Conservation (phyloP, 2,329 filamentous ascomycete species). For the Exophiala spinifera region DNA sequence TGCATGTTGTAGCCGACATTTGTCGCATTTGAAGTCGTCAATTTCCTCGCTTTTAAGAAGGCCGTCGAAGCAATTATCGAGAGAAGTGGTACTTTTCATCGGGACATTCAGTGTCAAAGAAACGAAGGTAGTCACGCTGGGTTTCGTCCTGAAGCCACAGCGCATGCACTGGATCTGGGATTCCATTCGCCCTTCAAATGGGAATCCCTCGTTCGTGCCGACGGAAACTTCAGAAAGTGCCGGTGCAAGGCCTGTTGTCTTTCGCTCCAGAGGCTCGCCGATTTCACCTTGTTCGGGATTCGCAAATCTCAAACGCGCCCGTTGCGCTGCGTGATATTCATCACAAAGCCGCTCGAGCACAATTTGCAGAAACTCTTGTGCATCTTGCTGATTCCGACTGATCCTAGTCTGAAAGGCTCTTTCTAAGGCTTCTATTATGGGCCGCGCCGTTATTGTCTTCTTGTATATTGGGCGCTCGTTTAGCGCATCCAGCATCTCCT, state of each 20-base stretch:
- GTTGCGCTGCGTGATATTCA: constrained; percentile 82
- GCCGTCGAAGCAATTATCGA: constrained; percentile 87
- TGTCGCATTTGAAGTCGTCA: constrained; percentile 94
- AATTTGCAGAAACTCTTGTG: constrained; percentile 94
- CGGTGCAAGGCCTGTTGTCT: constrained; percentile 20
- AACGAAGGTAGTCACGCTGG: constrained; percentile 80
- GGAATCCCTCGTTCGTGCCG: constrained; percentile 65
- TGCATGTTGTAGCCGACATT: constrained; percentile 82
- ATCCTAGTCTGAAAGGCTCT: constrained; percentile 84
- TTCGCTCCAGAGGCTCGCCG: constrained; percentile 38
- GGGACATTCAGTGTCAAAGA: constrained; percentile 90
- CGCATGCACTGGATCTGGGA: constrained; percentile 93
- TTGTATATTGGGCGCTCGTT: constrained; percentile 92
- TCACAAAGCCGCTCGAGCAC: constrained; percentile 89
- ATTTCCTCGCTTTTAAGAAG: constrained; percentile 95
- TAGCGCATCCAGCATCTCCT: constrained; percentile 85
- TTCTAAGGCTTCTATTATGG: constrained; percentile 81
- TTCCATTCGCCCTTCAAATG: constrained; percentile 85
- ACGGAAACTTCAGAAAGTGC: constrained; percentile 38
- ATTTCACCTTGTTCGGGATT: constrained; percentile 27
- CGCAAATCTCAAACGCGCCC: constrained; percentile 56
- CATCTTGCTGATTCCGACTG: constrained; percentile 92
- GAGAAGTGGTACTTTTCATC: constrained; percentile 72
- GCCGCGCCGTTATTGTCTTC: constrained; percentile 86
- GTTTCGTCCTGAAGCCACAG: constrained; percentile 84